Evolutionary conservation across 306 rosid genomes (phyloP), one percentile per base, ranked within the genome.

Genomic region (Cucurbita moschata): DNA sequence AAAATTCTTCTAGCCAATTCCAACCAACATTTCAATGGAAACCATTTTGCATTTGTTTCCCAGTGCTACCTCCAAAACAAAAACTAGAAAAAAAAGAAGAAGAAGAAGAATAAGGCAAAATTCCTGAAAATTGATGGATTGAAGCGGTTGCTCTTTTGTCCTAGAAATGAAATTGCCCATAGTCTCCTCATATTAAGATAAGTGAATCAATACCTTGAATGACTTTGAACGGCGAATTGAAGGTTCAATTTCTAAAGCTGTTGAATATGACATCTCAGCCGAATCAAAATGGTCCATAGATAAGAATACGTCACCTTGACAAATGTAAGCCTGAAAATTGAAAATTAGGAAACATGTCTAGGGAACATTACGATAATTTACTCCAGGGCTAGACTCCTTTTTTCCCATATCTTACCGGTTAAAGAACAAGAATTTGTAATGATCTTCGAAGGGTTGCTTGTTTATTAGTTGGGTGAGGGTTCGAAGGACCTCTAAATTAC

Each of bases 291-390:
- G 84, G 53, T 78, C 72, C 85, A 86, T 66, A 43, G 88, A 86
- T 86, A 90, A 77, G 79, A 79, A 83, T 65, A 87, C 90, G 79
- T 90, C 96, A 19, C 98, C 98, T 82, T 81, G 87, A 76, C 94
- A 85, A 63, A 93, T 84, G 84, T 81, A 85, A 73, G 89, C 97
- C 98, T 90, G 90, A 79, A 86, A 72, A 81, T 58, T 13, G 49
- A 55, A 76, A 66, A 61, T 30, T 71, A 67, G 38, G 8, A 16
- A 73, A 59, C 18, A 23, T n/a, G 19, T 47, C 58, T 7, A 5
- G 1, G 59, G 40, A 73, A 73, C 8, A 21, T 8, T 70, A 70
- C 3, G 19, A 50, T 70, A 30, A 15, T 50, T 15, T 69, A 69
- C 44, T 26, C 19, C 7, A 49, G 43, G 8, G 74, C 10, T 5